Base-by-base conservation (phyloP, 306 rosid genomes). In the Prunus mira region DNA sequence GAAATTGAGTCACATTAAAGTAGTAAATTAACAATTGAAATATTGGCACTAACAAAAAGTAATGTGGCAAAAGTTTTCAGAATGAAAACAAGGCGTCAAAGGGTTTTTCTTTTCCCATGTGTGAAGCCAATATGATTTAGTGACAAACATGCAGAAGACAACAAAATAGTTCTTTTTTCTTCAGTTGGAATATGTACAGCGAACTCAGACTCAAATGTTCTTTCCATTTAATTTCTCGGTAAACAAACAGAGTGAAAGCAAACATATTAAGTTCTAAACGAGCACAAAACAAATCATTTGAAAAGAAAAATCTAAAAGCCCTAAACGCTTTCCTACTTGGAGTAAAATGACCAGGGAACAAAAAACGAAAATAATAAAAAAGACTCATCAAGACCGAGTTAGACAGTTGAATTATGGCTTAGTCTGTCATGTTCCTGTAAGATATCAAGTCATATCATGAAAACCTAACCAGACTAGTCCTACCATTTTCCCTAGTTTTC, bases 401-500 rank as follows among this genome's bases (percentile, higher is more conserved):
- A 46, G 41, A 34, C 57, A 18, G 57, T 52, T 18, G 20, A 6
- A 52, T 52, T 18, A 14, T 24, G 34, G 14, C 57, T 22, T 41
- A 68, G 12, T 52, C 9, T 15, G 20, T 52, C 57, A 5, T 3
- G 8, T 7, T 52, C 57, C 41, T 52, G 57, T 5, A 19, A 52
- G 17, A 6, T 52, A 17, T 52, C 6, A 52, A 5, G 22, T 43
- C 45, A 3, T 45, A 14, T 41, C 34, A 25, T 12, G 15, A 24
- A 58, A 45, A 13, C 4, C 3, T 12, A 32, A 20, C 56, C 79
- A 56, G 12, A 66, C 71, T 22, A 61, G 12, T 46, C 64, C n/a
- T 52, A 9, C 27, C 12, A 15, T 20, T 69, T 72, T 17, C 69
- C 30, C 17, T 60, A n/a, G 32, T 51, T 52, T 72, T 82, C 69